These are phyloP conservation scores for Articulospora tetracladia DNA, from an alignment of 495 filamentous ascomycete genomes.

Conservation along the genomic window DNA sequence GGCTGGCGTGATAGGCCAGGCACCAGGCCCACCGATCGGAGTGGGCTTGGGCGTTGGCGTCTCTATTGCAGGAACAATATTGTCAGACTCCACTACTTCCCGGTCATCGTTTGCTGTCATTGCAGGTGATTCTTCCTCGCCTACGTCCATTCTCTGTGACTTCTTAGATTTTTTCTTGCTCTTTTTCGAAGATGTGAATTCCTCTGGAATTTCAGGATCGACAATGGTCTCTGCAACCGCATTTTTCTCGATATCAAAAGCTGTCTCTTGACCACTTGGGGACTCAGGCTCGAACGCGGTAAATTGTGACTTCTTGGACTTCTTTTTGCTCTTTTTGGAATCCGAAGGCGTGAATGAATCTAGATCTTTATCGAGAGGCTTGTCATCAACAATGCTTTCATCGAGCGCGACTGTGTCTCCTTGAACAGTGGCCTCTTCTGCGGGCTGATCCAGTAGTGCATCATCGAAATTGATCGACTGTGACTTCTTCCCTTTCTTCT, in stretches of 20 bases:
- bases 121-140: background rate
- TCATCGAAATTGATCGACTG: conserved; percentile 1
- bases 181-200: conserved; percentile 37
- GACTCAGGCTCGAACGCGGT: conserved; percentile 4
- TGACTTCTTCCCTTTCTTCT: conserved; percentile 17
- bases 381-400: conserved; percentile 9
- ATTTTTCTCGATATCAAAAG: background rate
- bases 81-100: background rate
- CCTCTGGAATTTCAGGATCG: background rate
- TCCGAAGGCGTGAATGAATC: background rate
- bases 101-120: background rate
- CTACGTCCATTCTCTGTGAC: conserved; percentile 11
- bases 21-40: conserved; percentile 26
- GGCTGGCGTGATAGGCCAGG: conserved; percentile 11
- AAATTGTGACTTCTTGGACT: conserved; percentile 1
- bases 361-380: conserved; percentile 18
- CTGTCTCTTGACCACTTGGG: background rate
- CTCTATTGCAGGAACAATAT: background rate
- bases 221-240: background rate
- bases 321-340: conserved; percentile 15
- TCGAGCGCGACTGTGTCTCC: background rate
- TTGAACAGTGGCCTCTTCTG: background rate
- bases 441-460: background rate
- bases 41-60: conserved; percentile 6
- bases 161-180: conserved; percentile 41